Base-by-base conservation (phyloP, 495 filamentous ascomycete genomes). In the Podospora pseudocomata region DNA sequence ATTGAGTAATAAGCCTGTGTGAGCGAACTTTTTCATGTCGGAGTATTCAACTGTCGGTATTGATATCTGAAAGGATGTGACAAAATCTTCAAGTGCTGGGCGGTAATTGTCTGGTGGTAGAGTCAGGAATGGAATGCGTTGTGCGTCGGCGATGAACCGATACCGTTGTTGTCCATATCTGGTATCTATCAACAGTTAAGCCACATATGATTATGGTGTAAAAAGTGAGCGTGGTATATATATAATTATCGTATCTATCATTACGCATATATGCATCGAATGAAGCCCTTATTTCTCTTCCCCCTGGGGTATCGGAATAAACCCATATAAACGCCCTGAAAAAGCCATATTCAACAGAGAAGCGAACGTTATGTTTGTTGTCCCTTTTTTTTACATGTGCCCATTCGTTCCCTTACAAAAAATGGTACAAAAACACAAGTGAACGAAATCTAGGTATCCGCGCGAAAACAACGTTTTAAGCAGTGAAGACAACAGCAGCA, bases 401-500 rank as follows among this genome's bases (percentile, higher is more conserved):
- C 39, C 5, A 16, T 49, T 13, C 39, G 39, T 49, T 49, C 39
- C 39, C 6, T 13, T 49, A 49, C 39, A 49, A 49, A 49, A 16
- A 49, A 49, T 49, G 39, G 39, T 49, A 39, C 39, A 49, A 49
- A 49, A 49, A 49, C 13, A 23, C 23, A 23, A 49, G 15, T 16
- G 2, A 49, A 49, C 39, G 11, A 49, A 49, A 49, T 49, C 39
- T 49, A 23, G 23, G 1, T 23, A 49, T 49, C 39, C 9, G 9
- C 2, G 39, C 39, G 7, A 32, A 32, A 32, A 49, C 39, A 49
- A 23, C 32, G 61, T 60, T 60, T 76, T 76, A 82, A 26, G 68
- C 61, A 3, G 80, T 20, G 39, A 80, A 87, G 9, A 88, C 84
- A 13, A 82, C 78, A 20, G 88, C 86, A 6, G 87, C 66, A 39